Conservation (phyloP, 2,329 filamentous ascomycete species). For the Aspergillus viridinutans region DNA sequence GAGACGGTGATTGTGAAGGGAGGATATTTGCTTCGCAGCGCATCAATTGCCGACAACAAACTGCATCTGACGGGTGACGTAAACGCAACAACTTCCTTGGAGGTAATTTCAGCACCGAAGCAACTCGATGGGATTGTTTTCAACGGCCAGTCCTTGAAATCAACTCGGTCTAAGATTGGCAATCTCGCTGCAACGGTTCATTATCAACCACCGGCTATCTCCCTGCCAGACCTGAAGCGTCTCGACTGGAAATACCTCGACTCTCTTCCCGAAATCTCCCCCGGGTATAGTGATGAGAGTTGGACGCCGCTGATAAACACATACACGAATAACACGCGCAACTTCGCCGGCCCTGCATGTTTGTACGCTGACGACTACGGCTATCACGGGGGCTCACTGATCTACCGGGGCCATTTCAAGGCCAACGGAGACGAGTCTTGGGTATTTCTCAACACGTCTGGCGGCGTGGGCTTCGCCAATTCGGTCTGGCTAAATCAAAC, state of each 20-base stretch:
- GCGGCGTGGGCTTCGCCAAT: slow-evolving; percentile 64
- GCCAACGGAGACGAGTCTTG: slow-evolving; percentile 57
- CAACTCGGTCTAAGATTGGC: slow-evolving; percentile 33
- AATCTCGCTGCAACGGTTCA: slow-evolving; percentile 50
- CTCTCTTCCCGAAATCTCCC: slow-evolving; percentile 64
- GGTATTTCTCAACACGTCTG: slow-evolving; percentile 58
- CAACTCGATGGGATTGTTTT: slow-evolving; percentile 52
- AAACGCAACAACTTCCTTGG: slow-evolving; percentile 63
- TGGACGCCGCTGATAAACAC: slow-evolving; percentile 61
- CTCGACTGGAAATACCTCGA: slow-evolving; percentile 68
- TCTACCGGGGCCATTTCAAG: slow-evolving; percentile 68
- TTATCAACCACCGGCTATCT: slow-evolving; percentile 49
- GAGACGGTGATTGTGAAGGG: slow-evolving; percentile 36
- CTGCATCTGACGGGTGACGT: slow-evolving; percentile 67
- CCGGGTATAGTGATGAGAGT: slow-evolving; percentile 61
- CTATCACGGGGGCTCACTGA: slow-evolving; percentile 63
- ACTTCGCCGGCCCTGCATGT: slow-evolving; percentile 60
- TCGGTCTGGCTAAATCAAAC: slow-evolving; percentile 62
- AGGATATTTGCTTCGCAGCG: slow-evolving; percentile 43
- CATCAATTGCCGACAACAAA: slow-evolving; percentile 50
- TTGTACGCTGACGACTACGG: slow-evolving; percentile 73
- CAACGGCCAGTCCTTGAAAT: slow-evolving; percentile 51
- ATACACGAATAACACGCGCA: slow-evolving; percentile 52
- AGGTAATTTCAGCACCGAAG: slow-evolving; percentile 60
- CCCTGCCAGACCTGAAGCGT: slow-evolving; percentile 54